Base-by-base conservation (phyloP, 2,329 filamentous ascomycete genomes). In the Pseudogymnoascus sp. region DNA sequence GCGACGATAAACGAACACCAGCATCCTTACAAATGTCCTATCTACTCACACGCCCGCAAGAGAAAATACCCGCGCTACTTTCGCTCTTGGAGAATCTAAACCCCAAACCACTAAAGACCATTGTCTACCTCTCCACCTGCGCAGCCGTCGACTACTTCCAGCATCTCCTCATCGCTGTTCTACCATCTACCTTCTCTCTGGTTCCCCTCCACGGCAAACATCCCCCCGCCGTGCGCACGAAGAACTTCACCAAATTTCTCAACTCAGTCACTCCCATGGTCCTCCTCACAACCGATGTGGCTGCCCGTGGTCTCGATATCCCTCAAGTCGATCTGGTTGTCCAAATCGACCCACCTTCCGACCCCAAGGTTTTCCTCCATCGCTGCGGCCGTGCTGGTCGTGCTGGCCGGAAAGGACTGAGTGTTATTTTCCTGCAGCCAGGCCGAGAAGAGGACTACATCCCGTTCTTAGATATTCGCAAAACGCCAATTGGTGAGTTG, bases 131-230 rank as follows among this genome's bases (percentile, higher is more conserved):
- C 20, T 95, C 92, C 0, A 97, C 93, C 2, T 97, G 94, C 72
- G 92, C 92, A 33, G 89, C 90, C 0, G 94, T 99, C 63, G 93
- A 97, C 73, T 97, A 97, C 75, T 95, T 96, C 72, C 86, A 92
- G 63, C 83, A 91, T 67, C 78, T 96, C 5, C 79, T 99, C 1
- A 89, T 90, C 0, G 75, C 81, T 2, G 76, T 97, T 5, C 77
- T 99, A 0, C 88, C 88, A 1, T 73, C 80, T 7, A 79, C 81
- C 1, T 90, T 90, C 69, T 77, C 83, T 0, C 76, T 96, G 2
- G 82, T 96, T 6, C 88, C 92, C 0, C 79, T 99, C 0, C 94
- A 99, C 70, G 94, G 94, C 36, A 97, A 97, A 73, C 90, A 96
- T 65, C 88, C 90, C 2, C 86, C 92, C 4, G 91, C 92, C 67